Evolutionary conservation across 164 flowering plant genomes (phyloP), one percentile per base, ranked within the genome.

Genomic region (Liquidambar formosana): DNA sequence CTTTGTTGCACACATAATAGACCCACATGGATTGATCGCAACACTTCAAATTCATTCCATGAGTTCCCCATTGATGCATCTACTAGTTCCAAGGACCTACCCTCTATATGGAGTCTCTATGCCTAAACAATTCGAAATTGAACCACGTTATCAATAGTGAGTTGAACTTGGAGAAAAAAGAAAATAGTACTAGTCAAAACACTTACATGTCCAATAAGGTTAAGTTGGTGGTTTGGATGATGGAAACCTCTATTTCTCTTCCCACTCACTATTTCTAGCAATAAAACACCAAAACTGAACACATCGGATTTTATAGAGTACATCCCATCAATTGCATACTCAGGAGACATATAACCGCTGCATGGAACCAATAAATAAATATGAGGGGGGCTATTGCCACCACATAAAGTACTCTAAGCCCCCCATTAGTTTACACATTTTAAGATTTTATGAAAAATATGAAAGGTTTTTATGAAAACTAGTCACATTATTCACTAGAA

Each of bases 211-310:
- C 41, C 41, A 33, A 33, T 2, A 33, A 75, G 72, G 56, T 68
- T 75, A 4, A 46, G 74, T 18, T 70, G 21, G 21, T 59, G 61
- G 1, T 69, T 69, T 44, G 57, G 59, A 43, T 75, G 71, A 58
- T 16, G 45, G 57, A 78, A 78, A 12, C 73, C 64, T 33, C 66
- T 61, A n/a, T 70, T 76, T 38, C 28, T 73, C 73, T 53, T 60
- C 12, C 79, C 79, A 47, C 74, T 78, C 0, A 78, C 48, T 10
- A 81, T 81, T 64, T 81, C 81, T n/a, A 81, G 28, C 14, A 78
- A 46, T 23, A 81, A 38, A 23, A 81, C 81, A 2, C 84, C 84
- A n/a, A 75, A 81, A 68, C 84, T 73, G 28, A 75, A 81, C 13
- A 81, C 79, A 68, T 81, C 84, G 8, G 84, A 81, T 52, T 81